phyloP scores from a whole-genome alignment of 306 rosid genomes.

The Cajanus cajan region DNA sequence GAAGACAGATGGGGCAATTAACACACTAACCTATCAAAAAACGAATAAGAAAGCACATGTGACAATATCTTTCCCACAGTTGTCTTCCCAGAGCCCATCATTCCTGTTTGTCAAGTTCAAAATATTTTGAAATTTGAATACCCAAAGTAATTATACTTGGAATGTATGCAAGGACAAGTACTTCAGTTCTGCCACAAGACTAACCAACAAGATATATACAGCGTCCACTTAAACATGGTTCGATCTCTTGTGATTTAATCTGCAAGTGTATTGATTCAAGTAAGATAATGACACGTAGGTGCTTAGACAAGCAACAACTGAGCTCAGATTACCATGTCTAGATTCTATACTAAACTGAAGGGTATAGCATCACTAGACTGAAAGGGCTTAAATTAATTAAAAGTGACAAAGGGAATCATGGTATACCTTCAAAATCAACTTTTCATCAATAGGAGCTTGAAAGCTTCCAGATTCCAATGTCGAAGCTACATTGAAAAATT shows the following conservation, averaged over 20 bases:
- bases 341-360: not conserved
- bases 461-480: slow-evolving; percentile 29
- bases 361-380: not conserved
- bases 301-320: slow-evolving; percentile 16
- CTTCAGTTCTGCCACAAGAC: slow-evolving; percentile 37
- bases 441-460: slow-evolving; percentile 25
- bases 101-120: slow-evolving; percentile 54
- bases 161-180: slow-evolving; percentile 26
- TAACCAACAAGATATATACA: slow-evolving; percentile 86
- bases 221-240: slow-evolving; percentile 68
- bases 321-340: not conserved
- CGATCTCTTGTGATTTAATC: slow-evolving; percentile 61
- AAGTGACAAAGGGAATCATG: not conserved
- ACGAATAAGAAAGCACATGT: slow-evolving; percentile 60
- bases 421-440: slow-evolving; percentile 37
- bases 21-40: slow-evolving; percentile 58
- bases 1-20: not conserved
- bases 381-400: not conserved
- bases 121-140: slow-evolving; percentile 29
- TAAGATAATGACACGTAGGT: slow-evolving; percentile 35
- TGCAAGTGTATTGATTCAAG: slow-evolving; percentile 57
- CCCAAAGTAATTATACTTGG: not conserved
- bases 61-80: slow-evolving; percentile 79
- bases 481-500: slow-evolving; percentile 33
- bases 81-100: slow-evolving; percentile 98